These are phyloP conservation scores for Yamadazyma atmosphaerica DNA, from an alignment of 1,139 yeast species.

Conservation along the genomic window DNA sequence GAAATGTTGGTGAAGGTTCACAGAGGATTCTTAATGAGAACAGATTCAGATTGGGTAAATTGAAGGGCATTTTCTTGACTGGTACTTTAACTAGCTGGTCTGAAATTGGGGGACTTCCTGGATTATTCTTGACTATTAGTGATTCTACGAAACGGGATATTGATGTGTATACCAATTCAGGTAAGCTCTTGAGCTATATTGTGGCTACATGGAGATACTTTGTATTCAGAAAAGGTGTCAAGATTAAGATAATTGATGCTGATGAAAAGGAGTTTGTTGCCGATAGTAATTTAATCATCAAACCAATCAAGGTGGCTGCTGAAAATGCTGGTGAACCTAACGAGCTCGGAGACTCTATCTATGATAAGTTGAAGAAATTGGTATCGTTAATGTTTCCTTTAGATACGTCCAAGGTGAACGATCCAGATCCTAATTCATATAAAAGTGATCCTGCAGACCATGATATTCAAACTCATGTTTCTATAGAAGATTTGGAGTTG, in stretches of 20 bases:
- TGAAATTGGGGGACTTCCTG: constrained; percentile 86
- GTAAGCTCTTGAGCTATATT: constrained; percentile 49
- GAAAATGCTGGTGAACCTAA: too few species aligned
- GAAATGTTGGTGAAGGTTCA: constrained; percentile 82
- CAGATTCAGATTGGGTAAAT: constrained; percentile 52
- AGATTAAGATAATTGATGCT: constrained; percentile 46
- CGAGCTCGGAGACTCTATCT: too few species aligned
- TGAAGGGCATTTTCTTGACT: constrained; percentile 69
- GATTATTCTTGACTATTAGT: constrained; percentile 78
- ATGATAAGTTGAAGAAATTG: constrained; percentile 31
- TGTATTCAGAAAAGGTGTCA: constrained; percentile 79
- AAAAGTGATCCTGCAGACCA: constrained; percentile 40
- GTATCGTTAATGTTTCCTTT: constrained; percentile 52
- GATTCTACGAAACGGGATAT: constrained; percentile 67
- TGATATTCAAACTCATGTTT: constrained; percentile 46
- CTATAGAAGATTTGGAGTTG: constrained; percentile 12
- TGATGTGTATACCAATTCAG: constrained; percentile 37
- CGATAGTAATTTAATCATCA: constrained; percentile 55
- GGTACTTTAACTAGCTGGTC: constrained; percentile 71
- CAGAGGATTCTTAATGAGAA: constrained; percentile 69
- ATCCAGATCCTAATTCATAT: constrained; percentile 39
- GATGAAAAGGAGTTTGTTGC: constrained; percentile 37
- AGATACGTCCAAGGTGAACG: constrained; percentile 38
- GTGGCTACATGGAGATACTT: constrained; percentile 85
- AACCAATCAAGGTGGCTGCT: constrained; percentile 45